Evolutionary conservation across 1,284 basidiomycete species (phyloP), one percentile per base, ranked within the genome.

Genomic region (Cystobasidiaceae sp.): DNA sequence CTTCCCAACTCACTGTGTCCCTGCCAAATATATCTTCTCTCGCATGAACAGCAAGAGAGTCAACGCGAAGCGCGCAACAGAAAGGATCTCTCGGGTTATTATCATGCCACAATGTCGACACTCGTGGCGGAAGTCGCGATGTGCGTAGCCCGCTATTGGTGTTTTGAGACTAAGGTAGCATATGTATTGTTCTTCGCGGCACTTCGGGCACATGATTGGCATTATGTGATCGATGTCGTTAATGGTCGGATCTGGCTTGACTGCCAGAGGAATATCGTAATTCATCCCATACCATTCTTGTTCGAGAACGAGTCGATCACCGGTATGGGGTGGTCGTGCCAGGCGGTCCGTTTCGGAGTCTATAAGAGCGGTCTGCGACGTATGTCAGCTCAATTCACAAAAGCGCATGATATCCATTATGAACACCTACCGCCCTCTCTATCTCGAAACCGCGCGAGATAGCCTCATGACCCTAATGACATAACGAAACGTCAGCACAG

Each of bases 61-160:
- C 30, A 62, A 32, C n/a, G 60, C 60, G 41, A 62, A 62, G 15
- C 60, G 32, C 25, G 49, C 60, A 7, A 62, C 49, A 11, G 48
- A 52, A 4, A 62, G 49, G 19, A 8, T 43, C 32, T 62, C 60
- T 44, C 60, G 27, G 19, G 46, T 62, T 21, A 62, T 44, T 4
- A 52, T 37, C 50, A 62, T 37, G n/a, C 49, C 60, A 25, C 60
- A 62, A 6, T 44, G 33, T n/a, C 50, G 33, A 28, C 60, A 62
- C 27, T 62, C 39, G 17, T 52, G 39, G 8, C 37, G 34, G 21
- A 62, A 62, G 11, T 51, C 60, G 9, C 49, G 33, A 33, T 62
- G 60, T 32, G 60, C 60, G 27, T 62, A 62, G 9, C 60, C 60
- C 13, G 46, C 43, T 13, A 28, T 62, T 32, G 48, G 48, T 33